Base-by-base conservation (phyloP, 176 grass and related monocot genomes). In the Ensete ventricosum region DNA sequence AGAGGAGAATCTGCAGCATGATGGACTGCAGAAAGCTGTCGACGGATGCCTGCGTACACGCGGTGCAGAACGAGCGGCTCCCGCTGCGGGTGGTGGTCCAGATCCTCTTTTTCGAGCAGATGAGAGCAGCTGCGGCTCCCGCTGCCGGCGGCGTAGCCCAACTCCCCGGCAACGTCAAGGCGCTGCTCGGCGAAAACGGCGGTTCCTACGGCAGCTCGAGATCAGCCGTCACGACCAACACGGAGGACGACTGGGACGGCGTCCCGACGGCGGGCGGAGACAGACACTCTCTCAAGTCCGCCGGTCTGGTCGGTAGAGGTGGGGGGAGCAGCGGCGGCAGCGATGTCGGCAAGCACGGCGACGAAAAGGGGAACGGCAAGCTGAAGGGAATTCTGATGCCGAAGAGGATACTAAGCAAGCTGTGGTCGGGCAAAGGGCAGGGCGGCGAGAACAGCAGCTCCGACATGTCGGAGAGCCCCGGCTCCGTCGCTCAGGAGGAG, bases 1-100 rank as follows among this genome's bases (percentile, higher is more conserved):
- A 95, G 85, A 99, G 88, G 82, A 83, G 73, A 81, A 53, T 99
- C 74, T 99, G 96, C 0, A 76, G 88, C 23, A 67, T 99, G 54
- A 99, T 99, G 88, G 96, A 99, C 77, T 99, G 96, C 81, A 99
- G 94, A 74, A 91, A 89, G 70, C 80, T 99, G 71, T 99, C 96
- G 0, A 77, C 82, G 24, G 96, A 99, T 77, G 88, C 88, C 8
- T 89, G 83, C 84, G 78, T 95, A 81, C 96, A 99, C 14, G 96
- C 91, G 0, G 86, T 99, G 76, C 96, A 99, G 85, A 99, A 99
- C 14, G 96, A 99, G 24, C 91, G 88, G 70, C 91, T 99, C 52
- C 96, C 96, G 65, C 77, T 99, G 6, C 91, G 96, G 13, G 88
- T 99, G 19, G 91, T 95, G 43, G 96, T 99, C 24, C 91, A 89